Percentiles rank a stretch among this genome's conserved stretches.
These are phyloP conservation scores for Cryptococcus depauperatus DNA, from an alignment of 1,284 basidiomycete genomes.

Conservation along the genomic window DNA sequence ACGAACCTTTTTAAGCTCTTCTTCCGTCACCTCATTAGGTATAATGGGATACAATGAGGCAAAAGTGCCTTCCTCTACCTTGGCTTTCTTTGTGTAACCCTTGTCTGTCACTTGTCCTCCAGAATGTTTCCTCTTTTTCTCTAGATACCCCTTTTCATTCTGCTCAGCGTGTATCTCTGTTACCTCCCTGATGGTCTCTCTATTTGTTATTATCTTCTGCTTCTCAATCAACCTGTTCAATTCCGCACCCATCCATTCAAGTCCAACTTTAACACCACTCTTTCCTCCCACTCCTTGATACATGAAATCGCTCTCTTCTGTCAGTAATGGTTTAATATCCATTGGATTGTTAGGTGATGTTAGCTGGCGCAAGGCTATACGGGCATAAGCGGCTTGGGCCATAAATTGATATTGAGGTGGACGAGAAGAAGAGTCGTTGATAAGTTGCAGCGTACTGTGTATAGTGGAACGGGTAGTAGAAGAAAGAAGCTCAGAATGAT, in stretches of 20 bases:
- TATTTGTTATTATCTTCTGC: not conserved
- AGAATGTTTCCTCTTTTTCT: not conserved
- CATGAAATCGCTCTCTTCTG: constrained; percentile 28
- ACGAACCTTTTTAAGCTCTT: constrained; percentile 23
- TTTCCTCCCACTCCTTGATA: constrained; percentile 29
- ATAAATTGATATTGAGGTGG: constrained; percentile 1
- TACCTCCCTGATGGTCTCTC: not conserved
- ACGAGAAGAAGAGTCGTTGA: constrained; percentile 3
- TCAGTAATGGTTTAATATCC: constrained; percentile 32
- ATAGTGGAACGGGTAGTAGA: constrained; percentile 7
- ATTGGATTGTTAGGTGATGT: constrained; percentile 25
- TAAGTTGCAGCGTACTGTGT: constrained; percentile 5
- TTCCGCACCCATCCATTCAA: constrained; percentile 28
- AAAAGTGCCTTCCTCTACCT: not conserved
- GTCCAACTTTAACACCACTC: constrained; percentile 23
- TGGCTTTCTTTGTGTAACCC: constrained; percentile 3
- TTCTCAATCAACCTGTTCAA: constrained; percentile 12
- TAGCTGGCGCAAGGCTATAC: constrained; percentile 22
- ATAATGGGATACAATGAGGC: not conserved
- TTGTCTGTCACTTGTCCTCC: not conserved
- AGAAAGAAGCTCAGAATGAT: constrained; percentile 23
- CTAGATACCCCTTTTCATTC: constrained; percentile 1
- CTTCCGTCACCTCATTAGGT: constrained; percentile 4
- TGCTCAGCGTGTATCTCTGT: constrained; percentile 2
- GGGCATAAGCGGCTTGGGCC: constrained; percentile 17